phyloP scores from a whole-genome alignment of 2,329 filamentous ascomycete genomes.

The Trichoderma hamatum region DNA sequence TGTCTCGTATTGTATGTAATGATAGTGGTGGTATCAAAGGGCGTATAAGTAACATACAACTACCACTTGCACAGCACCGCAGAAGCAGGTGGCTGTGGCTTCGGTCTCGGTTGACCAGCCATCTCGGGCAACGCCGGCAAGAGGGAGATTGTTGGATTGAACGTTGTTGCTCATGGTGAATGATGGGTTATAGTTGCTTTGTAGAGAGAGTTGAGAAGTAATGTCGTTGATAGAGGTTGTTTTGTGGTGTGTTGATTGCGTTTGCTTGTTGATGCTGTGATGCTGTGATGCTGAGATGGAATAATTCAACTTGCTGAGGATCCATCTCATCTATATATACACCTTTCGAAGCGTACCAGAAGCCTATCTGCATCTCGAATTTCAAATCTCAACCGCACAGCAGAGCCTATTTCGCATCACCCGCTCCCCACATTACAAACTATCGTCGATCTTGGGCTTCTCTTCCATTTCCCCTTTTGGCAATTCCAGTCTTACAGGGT shows the following conservation, averaged over 20 bases:
- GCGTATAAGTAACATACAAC: conserved; percentile 6
- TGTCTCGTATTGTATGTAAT: not conserved
- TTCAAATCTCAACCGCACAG: not conserved
- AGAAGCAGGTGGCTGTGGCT: conserved; percentile 17
- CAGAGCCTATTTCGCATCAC: not conserved
- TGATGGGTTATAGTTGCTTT: not conserved
- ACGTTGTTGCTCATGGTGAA: not conserved
- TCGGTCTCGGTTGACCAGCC: conserved; percentile 22
- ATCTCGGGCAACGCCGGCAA: conserved; percentile 17
- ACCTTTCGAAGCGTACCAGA: not conserved
- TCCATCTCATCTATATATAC: conserved; percentile 9
- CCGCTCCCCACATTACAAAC: not conserved
- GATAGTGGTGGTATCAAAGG: not conserved
- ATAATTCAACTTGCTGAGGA: not conserved
- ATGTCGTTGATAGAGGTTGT: not conserved
- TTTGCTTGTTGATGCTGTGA: not conserved
- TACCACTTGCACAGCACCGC: conserved; percentile 18
- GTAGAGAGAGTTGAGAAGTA: not conserved
- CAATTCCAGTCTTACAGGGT: conserved; percentile 12
- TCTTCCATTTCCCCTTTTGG: conserved; percentile 16
- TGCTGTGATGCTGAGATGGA: not conserved
- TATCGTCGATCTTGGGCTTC: not conserved
- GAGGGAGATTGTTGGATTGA: not conserved
- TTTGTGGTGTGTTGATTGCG: not conserved
- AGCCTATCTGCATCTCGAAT: not conserved